Evolutionary conservation across 768 basidiomycete genomes (phyloP), one percentile per base, ranked within the genome.

Genomic region (Phaeotremella skinneri): DNA sequence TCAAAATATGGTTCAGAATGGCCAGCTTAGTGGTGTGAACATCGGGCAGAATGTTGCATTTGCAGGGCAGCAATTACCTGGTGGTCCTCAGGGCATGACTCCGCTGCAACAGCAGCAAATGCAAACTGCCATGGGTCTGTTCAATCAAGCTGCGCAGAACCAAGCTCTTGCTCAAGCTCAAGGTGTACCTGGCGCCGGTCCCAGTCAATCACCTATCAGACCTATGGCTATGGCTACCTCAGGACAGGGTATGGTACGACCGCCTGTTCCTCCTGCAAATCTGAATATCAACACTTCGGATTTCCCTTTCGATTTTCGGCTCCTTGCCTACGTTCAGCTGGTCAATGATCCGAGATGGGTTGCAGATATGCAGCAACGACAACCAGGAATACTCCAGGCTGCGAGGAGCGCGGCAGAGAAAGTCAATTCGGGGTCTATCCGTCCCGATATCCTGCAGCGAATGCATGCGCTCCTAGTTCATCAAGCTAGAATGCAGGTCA

Each of bases 301-400:
- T 31, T 74, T 74, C 55, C 75, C 75, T 0, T 76, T 76, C 54
- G 72, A 76, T 56, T 67, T 62, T 5, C 54, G 72, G 6, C 57
- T 74, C 11, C 37, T 75, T 2, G 37, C 61, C 2, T 59, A 62
- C 31, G 34, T 72, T 23, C 55, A 47, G 2, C 45, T 60, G 7
- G 16, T 67, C 4, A 52, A 61, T n/a, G 53, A 67, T 27, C 60
- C 64, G 7, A 58, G 56, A 26, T 66, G 62, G 63, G 32, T 62
- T n/a, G 26, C 43, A 1, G 48, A 55, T 1, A 63, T 70, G 63
- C 58, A 66, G 32, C 47, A 55, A 9, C 60, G 61, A 17, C 63
- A 68, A 29, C 73, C 73, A 1, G 49, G 26, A 13, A n/a, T 72
- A 17, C 25, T 70, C 2, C 47, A 41, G 3, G 53, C 61, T 6